Evolutionary conservation across 371 early-diverging fungal genomes (phyloP).

Genomic region (Apophysomyces ossiformis): DNA sequence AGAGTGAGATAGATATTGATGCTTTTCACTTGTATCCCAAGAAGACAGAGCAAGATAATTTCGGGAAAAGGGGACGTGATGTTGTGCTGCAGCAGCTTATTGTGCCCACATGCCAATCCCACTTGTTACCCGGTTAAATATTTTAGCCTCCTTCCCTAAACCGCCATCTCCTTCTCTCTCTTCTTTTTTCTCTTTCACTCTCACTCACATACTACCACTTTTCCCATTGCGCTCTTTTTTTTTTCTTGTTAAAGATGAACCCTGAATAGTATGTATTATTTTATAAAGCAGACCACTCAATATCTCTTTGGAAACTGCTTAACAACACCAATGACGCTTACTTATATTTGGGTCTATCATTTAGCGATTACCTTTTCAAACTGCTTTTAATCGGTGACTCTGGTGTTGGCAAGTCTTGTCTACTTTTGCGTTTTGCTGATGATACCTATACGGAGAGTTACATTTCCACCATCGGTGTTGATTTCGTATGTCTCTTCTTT

Average conservation of each 20-base stretch:
- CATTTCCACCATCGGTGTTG: conserved; percentile 98
- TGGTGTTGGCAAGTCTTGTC: conserved; percentile 95
- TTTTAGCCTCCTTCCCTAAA: neutral
- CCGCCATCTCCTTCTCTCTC: neutral
- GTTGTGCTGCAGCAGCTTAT: too few species aligned
- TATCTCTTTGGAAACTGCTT: neutral
- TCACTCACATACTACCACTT: neutral
- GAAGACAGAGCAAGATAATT: too few species aligned
- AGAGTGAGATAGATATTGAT: too few species aligned
- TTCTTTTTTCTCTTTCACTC: neutral
- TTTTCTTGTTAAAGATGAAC: neutral
- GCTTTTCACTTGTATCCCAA: too few species aligned
- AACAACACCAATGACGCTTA: neutral
- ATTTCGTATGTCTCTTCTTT: conserved; percentile 73
- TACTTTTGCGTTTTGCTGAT: conserved; percentile 93
- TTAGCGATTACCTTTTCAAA: conserved; percentile 77
- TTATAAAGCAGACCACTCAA: neutral
- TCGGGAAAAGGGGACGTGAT: too few species aligned
- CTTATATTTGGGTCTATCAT: neutral
- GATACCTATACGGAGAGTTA: conserved; percentile 91
- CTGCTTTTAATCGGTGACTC: conserved; percentile 96
- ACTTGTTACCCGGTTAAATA: neutral
- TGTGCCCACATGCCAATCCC: neutral
- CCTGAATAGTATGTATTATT: conserved; percentile 9
- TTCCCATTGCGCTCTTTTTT: neutral